phyloP scores from a whole-genome alignment of 164 flowering plant genomes.

The Aristolochia californica region DNA sequence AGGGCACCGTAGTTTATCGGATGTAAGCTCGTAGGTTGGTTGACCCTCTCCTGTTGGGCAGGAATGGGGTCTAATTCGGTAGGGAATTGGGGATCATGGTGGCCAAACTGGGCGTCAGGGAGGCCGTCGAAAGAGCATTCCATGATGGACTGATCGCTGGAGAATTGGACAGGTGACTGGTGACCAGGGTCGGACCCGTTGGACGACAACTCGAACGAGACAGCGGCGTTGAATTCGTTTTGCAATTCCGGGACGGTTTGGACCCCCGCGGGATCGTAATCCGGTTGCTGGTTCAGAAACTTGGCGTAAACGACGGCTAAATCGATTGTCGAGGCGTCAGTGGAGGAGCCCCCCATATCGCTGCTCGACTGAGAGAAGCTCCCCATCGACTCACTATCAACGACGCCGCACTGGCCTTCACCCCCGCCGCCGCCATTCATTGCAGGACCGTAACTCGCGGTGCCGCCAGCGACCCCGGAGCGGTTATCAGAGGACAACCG shows the following conservation, averaged over 20 bases:
- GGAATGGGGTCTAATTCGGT: no score
- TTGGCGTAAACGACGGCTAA: conserved; percentile 43
- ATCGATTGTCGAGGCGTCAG: conserved; percentile 29
- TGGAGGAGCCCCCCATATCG: neutral
- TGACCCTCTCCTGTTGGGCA: no score
- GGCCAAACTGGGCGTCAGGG: neutral
- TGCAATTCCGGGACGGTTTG: conserved; percentile 1
- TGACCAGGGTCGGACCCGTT: conserved; percentile 1
- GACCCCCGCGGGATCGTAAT: neutral
- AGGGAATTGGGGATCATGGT: neutral
- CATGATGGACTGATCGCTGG: neutral
- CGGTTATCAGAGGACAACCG: neutral
- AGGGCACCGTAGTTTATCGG: neutral
- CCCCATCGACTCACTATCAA: no score
- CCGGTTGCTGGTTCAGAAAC: conserved; percentile 28
- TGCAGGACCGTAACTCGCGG: no score
- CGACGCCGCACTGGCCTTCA: no score
- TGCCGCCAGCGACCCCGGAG: no score
- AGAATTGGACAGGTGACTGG: neutral
- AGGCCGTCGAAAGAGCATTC: conserved; percentile 1
- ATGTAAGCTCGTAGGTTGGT: neutral
- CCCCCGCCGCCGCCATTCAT: neutral
- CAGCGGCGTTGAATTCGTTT: conserved; percentile 1
- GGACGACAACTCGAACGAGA: conserved; percentile 1
- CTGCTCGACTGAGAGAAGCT: neutral